Conservation (phyloP, 2,329 filamentous ascomycete species). For the Colletotrichum camelliae region DNA sequence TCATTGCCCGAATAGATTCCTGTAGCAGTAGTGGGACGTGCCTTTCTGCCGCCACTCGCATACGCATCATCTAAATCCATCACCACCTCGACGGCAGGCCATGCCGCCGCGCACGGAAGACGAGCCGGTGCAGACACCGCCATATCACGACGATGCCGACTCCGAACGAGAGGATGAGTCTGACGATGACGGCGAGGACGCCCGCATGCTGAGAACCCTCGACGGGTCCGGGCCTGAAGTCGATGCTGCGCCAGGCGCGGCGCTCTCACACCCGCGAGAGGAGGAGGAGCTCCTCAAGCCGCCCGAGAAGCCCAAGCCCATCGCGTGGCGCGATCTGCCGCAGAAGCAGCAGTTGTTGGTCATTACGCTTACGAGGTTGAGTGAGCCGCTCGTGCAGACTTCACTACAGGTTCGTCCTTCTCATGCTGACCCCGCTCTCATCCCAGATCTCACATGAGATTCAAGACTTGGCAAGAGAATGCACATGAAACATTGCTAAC, state of each 20-base stretch:
- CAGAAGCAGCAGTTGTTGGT: constrained; percentile 79
- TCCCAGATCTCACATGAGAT: not conserved
- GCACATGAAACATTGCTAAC: not conserved
- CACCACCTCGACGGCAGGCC: not conserved
- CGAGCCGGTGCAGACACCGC: not conserved
- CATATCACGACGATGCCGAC: constrained; percentile 3
- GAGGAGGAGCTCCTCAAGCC: not conserved
- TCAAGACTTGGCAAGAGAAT: rapidly evolving
- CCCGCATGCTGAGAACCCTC: not conserved
- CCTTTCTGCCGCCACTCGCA: not conserved
- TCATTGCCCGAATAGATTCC: not conserved
- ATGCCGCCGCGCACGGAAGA: not conserved
- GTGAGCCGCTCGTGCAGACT: constrained; percentile 83
- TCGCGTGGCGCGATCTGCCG: constrained; percentile 77
- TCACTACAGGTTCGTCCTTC: constrained; percentile 55
- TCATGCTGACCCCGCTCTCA: constrained; percentile 14
- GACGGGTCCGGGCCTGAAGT: not conserved
- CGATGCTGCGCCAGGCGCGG: not conserved
- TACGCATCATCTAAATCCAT: not conserved
- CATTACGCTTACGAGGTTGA: constrained; percentile 78
- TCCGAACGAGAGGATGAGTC: not conserved
- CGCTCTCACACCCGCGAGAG: not conserved
- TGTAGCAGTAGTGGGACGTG: not conserved
- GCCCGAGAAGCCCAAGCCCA: constrained; percentile 40
- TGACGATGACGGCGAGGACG: not conserved